Evolutionary conservation across 768 basidiomycete species (phyloP).

Genomic region (Naganishia vishniacii): DNA sequence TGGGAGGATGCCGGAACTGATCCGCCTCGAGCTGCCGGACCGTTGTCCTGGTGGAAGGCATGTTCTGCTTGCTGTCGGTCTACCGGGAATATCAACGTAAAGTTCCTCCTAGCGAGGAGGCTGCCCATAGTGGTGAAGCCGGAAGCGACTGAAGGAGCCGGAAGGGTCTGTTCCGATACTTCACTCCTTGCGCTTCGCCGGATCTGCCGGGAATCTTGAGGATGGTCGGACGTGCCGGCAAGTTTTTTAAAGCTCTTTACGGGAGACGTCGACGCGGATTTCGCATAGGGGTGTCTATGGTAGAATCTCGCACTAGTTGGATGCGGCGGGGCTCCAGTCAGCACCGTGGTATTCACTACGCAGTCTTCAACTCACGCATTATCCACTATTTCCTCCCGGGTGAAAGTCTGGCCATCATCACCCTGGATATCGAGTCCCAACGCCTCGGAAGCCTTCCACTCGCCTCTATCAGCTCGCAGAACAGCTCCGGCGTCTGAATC

Average conservation of each 20-base stretch:
- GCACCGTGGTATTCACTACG: too few relatives aligned
- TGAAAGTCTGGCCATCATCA: constrained; percentile 16
- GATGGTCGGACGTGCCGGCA: constrained; percentile 13
- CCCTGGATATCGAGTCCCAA: constrained; percentile 23
- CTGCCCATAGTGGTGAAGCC: constrained; percentile 28
- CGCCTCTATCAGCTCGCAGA: constrained; percentile 31
- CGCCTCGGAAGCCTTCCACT: constrained; percentile 30
- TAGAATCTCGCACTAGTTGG: constrained; percentile 42
- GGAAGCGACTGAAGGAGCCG: constrained; percentile 2
- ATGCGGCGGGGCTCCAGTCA: not conserved
- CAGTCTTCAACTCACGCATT: constrained; percentile 36
- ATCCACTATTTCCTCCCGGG: constrained; percentile 33
- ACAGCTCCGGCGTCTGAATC: constrained; percentile 12
- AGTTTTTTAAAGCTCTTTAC: constrained; percentile 7
- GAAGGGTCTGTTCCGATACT: constrained; percentile 30
- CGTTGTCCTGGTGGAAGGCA: not conserved
- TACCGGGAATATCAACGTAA: constrained; percentile 39
- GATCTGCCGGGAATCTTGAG: constrained; percentile 32
- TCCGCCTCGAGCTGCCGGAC: not conserved
- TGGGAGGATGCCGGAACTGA: constrained; percentile 21
- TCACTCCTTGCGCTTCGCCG: constrained; percentile 29
- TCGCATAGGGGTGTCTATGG: constrained; percentile 39
- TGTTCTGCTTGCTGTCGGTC: constrained; percentile 27
- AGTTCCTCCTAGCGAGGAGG: constrained; percentile 40
- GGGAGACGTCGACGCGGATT: constrained; percentile 36